phyloP scores from a whole-genome alignment of 306 rosid species.

The Cucurbita maxima region DNA sequence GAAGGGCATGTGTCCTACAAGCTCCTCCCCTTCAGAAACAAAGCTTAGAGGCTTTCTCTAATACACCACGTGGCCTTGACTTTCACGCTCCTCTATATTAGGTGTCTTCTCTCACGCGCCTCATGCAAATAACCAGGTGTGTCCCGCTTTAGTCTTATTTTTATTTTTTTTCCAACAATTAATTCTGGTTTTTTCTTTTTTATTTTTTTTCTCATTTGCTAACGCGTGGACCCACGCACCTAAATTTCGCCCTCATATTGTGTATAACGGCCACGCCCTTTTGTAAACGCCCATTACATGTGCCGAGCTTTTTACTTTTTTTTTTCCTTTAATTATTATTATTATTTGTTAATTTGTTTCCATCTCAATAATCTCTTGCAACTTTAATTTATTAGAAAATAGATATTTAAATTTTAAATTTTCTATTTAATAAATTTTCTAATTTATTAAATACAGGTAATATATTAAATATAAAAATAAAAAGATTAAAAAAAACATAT shows the following conservation, averaged over 20 bases:
- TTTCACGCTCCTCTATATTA: neutral
- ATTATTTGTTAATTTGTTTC: no score
- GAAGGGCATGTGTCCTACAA: neutral
- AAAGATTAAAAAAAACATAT: no score
- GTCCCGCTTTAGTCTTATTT: neutral
- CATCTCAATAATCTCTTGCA: no score
- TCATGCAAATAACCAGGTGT: neutral
- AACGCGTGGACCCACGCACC: neutral
- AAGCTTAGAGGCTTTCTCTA: neutral
- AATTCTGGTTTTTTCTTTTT: neutral
- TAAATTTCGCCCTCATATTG: neutral
- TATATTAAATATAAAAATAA: no score
- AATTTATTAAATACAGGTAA: no score
- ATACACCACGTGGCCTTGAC: neutral
- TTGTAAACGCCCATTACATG: neutral
- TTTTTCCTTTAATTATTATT: no score
- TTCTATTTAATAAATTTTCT: no score
- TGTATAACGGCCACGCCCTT: neutral
- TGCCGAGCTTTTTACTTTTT: no score
- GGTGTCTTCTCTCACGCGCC: neutral
- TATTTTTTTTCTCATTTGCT: neutral
- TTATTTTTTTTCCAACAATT: no score
- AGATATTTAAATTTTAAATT: no score
- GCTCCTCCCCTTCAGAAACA: neutral
- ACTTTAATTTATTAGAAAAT: no score